Percentiles rank a stretch among this genome's conserved stretches.
These are phyloP conservation scores for Neonectria sp. DNA, from an alignment of 2,329 filamentous ascomycete genomes.

Conservation along the genomic window DNA sequence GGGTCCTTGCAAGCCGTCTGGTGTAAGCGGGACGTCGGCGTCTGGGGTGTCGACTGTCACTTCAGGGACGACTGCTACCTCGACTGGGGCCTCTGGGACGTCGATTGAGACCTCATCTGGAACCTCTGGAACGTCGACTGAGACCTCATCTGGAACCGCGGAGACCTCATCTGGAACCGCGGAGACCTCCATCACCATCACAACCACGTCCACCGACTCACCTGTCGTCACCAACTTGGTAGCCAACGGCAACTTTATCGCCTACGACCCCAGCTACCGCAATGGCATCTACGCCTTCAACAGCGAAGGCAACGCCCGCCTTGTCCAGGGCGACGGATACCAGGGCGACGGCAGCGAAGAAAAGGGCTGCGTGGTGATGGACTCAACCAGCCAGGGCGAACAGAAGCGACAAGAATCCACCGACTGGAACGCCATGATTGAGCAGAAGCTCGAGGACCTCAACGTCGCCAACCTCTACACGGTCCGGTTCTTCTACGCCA, in stretches of 20 bases:
- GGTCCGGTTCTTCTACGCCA: slow-evolving; percentile 41
- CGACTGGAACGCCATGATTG: slow-evolving; percentile 31
- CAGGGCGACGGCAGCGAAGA: slow-evolving; percentile 33
- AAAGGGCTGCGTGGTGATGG: slow-evolving; percentile 36
- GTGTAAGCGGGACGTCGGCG: neutral
- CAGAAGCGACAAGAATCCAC: neutral
- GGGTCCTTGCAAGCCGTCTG: slow-evolving; percentile 31
- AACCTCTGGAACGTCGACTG: neutral
- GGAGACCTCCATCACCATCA: slow-evolving; percentile 26
- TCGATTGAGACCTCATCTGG: too few relatives aligned
- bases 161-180: neutral
- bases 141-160: neutral
- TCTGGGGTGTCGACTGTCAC: neutral
- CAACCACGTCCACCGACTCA: slow-evolving; percentile 12
- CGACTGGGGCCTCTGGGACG: neutral
- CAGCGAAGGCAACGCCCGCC: slow-evolving; percentile 32
- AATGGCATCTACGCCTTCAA: slow-evolving; percentile 40
- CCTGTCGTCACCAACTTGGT: slow-evolving; percentile 34
- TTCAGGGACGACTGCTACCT: neutral
- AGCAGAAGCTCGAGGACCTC: slow-evolving; percentile 38
- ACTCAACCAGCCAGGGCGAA: neutral
- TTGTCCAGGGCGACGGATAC: slow-evolving; percentile 36
- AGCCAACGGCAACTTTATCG: slow-evolving; percentile 39
- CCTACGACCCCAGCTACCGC: slow-evolving; percentile 35
- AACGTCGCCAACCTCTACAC: slow-evolving; percentile 34